Percentiles rank a stretch among this genome's conserved stretches.
phyloP scores from a whole-genome alignment of 176 grass and related monocot genomes.

The Leersia perrieri region DNA sequence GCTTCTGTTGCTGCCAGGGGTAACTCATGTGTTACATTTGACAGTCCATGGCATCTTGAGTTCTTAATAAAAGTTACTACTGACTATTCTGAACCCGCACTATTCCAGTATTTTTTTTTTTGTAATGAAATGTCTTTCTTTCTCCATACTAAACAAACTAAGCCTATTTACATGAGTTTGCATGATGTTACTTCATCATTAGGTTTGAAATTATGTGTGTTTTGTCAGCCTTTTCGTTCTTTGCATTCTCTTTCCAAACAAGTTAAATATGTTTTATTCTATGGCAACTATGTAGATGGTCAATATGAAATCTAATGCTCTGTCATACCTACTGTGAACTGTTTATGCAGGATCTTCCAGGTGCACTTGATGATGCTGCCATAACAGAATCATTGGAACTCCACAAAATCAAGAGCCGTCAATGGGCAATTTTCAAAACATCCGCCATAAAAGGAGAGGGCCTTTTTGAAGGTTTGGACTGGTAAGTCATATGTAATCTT shows the following conservation, averaged over 20 bases:
- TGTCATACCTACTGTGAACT: conserved; percentile 6
- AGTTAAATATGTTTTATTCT: not conserved
- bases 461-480: conserved; percentile 98
- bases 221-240: not conserved
- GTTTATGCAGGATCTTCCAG: conserved; percentile 85
- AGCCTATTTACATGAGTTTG: not conserved
- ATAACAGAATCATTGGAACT: conserved; percentile 98
- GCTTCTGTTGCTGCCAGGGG: not conserved
- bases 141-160: not conserved
- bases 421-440: conserved; percentile 99
- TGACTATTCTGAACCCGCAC: not conserved
- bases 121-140: not conserved
- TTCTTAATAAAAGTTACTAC: not conserved
- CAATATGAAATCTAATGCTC: not conserved
- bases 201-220: not conserved
- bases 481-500: conserved; percentile 49
- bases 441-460: conserved; percentile 99
- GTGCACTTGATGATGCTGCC: conserved; percentile 96
- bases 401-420: conserved; percentile 98
- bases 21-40: not conserved
- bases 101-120: not conserved
- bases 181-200: not conserved
- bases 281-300: not conserved
- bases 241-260: not conserved
- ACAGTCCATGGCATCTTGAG: not conserved